Base-by-base conservation (phyloP, 2,329 filamentous ascomycete genomes). In the Epichloe gansuensis region DNA sequence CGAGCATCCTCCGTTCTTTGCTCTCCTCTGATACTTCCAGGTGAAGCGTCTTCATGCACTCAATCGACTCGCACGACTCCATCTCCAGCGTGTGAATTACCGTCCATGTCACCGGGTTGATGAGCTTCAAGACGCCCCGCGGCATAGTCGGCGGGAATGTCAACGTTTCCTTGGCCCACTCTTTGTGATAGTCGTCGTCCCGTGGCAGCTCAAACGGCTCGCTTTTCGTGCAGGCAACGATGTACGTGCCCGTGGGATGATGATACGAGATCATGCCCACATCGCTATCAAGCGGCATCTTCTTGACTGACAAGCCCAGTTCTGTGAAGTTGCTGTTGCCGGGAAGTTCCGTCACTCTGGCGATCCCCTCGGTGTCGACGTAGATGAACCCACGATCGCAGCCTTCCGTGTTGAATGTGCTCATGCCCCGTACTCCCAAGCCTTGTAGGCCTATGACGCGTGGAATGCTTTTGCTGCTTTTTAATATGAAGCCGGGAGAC, bases 21-120 rank as follows among this genome's bases (percentile, higher is more conserved):
- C 90, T 96, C 37, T 85, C 82, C 68, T 98, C 93, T 0, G 91
- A 96, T 7, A 95, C 77, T 67, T 97, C 93, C 13, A 98, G 79
- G 52, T 86, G 85, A 41, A 97, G 76, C 4, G 86, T 85, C 65
- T 91, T 84, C 62, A 97, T 80, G 56, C 86, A 88, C 64, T 93
- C 84, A 13, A 95, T 75, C 12, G 82, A 79, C 69, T 96, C 91
- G 56, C 78, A 83, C 0, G 80, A 72, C 51, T 91, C 87, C 58
- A 95, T 76, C 44, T 82, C 73, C 50, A 90, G 73, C 25, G 77
- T 82, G 64, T 95, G 87, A 54, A 97, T 86, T 39, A 91, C 75
- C 0, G 80, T 80, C 82, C 88, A 91, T 4, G 81, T 89, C 46
- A 76, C 75, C 0, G 89, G 85, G 58, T 84, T 91, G 52, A 96